Conservation (phyloP, 1,284 basidiomycete species). For the Rhodotorula sp. region DNA sequence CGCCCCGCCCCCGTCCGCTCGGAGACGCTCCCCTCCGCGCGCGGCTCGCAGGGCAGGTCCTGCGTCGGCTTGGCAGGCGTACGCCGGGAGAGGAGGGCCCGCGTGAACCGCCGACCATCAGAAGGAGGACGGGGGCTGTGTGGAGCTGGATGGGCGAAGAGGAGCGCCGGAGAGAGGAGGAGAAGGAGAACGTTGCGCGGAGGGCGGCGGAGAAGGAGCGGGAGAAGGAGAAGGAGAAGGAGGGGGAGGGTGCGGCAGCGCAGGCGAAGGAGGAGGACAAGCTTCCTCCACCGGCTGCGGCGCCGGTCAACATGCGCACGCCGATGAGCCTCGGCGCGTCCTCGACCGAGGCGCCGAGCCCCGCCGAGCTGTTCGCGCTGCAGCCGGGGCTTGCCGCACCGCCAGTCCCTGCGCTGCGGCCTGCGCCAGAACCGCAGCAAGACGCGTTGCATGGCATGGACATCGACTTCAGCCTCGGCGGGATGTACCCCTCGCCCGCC, state of each 20-base stretch:
- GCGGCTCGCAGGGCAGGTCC: not conserved
- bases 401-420: not conserved
- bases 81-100: not conserved
- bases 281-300: constrained; percentile 4
- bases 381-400: not conserved
- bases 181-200: constrained; percentile 6
- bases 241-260: not conserved
- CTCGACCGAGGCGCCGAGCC: constrained; percentile 38
- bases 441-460: not conserved
- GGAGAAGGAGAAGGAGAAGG: constrained; percentile 7
- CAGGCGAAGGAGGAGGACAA: constrained; percentile 4
- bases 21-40: not conserved
- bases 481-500: constrained; percentile 38
- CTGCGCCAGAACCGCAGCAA: not conserved
- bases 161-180: constrained; percentile 2
- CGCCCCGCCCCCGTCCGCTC: not conserved
- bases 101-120: constrained; percentile 20
- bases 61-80: not conserved
- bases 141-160: constrained; percentile 30
- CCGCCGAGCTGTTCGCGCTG: constrained; percentile 27
- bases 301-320: constrained; percentile 42
- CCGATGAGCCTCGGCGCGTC: constrained; percentile 36
- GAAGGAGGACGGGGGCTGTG: constrained; percentile 8
- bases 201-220: not conserved
- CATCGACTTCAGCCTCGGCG: constrained; percentile 14